Conservation (phyloP, 2,329 filamentous ascomycete species). For the Talaromyces sp. region DNA sequence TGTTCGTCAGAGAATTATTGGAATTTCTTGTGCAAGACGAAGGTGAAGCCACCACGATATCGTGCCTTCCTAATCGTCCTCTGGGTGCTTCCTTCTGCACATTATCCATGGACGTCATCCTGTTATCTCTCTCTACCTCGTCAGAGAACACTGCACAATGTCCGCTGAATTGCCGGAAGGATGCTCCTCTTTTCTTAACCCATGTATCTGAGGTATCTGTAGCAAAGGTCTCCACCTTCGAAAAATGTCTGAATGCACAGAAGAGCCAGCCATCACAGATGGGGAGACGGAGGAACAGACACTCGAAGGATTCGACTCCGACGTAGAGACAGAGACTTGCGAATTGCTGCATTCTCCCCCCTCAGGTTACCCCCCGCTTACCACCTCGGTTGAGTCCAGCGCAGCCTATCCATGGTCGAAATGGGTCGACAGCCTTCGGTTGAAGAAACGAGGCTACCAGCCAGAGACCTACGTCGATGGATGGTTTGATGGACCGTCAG, state of each 20-base stretch:
- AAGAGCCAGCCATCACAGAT: slow-evolving; percentile 13
- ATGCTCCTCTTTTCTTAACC: background rate
- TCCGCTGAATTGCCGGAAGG: background rate
- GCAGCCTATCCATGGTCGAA: slow-evolving; percentile 31
- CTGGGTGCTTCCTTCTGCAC: background rate
- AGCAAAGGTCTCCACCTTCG: slow-evolving; percentile 9
- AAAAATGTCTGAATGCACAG: slow-evolving; percentile 11
- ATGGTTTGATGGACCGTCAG: slow-evolving; percentile 32
- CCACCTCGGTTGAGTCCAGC: slow-evolving; percentile 3
- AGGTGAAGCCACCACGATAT: background rate
- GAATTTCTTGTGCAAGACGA: background rate
- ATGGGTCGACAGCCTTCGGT: slow-evolving; percentile 40
- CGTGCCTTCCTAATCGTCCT: background rate
- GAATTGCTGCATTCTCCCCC: slow-evolving; percentile 5
- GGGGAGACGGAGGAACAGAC: background rate
- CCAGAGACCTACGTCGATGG: slow-evolving; percentile 34
- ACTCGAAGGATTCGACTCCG: background rate
- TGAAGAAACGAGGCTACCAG: slow-evolving; percentile 23
- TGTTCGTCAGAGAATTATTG: background rate
- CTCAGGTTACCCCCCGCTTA: background rate
- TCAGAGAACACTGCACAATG: background rate
- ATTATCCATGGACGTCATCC: background rate
- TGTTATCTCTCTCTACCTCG: background rate
- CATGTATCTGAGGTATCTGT: slow-evolving; percentile 13
- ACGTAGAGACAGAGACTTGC: background rate